A percentile compares a stretch with the other conserved stretches of the same genome.
phyloP scores from a whole-genome alignment of 352 stramenopile genomes.

The Globisporangium uncinulatum region DNA sequence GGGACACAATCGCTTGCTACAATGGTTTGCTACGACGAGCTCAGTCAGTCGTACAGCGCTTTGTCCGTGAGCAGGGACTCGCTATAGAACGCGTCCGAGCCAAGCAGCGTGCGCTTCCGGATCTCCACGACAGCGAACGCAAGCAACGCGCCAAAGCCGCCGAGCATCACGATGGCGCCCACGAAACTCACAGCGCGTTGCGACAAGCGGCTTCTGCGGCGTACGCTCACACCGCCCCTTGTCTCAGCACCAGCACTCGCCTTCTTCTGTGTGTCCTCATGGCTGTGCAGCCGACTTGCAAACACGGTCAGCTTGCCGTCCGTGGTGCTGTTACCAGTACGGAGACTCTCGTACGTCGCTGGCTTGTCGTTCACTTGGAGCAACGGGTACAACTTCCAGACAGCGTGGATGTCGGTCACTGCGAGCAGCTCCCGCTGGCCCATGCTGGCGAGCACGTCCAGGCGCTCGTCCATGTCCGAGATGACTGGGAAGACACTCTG shows the following conservation, averaged over 20 bases:
- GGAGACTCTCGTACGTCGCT: slow-evolving; percentile 25
- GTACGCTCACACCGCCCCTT: neutral
- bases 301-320: slow-evolving; percentile 23
- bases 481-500: slow-evolving; percentile 64
- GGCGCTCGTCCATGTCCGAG: slow-evolving; percentile 34
- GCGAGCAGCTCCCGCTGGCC: slow-evolving; percentile 68
- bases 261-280: slow-evolving; percentile 27
- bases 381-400: slow-evolving; percentile 64
- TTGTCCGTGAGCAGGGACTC: slow-evolving; percentile 67
- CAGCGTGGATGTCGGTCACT: slow-evolving; percentile 65
- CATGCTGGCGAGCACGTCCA: slow-evolving; percentile 58
- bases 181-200: slow-evolving; percentile 58
- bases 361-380: slow-evolving; percentile 38
- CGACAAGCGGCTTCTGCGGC: slow-evolving; percentile 20
- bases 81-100: slow-evolving; percentile 41
- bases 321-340: slow-evolving; percentile 6
- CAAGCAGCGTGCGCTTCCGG: slow-evolving; percentile 24
- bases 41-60: slow-evolving; percentile 25
- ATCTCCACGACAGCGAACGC: slow-evolving; percentile 34
- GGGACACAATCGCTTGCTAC: neutral
- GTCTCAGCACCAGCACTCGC: neutral
- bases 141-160: slow-evolving; percentile 38
- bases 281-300: slow-evolving; percentile 58
- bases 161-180: slow-evolving; percentile 55
- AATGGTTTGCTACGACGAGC: neutral